phyloP scores from a whole-genome alignment of 495 filamentous ascomycete genomes.

The Annulohypoxylon nitens region DNA sequence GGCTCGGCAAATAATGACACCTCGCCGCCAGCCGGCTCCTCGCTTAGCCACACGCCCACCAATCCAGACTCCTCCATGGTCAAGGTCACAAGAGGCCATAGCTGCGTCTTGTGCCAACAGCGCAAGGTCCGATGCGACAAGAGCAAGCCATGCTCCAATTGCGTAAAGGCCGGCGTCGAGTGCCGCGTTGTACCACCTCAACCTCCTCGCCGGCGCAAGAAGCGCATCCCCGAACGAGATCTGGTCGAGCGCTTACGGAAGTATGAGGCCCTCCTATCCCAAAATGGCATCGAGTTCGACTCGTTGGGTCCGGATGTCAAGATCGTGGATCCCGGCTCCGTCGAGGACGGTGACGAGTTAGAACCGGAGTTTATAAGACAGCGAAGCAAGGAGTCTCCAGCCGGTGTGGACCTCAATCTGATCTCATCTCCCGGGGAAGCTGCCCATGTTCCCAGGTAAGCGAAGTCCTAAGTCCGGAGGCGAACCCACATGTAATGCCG shows the following conservation, averaged over 20 bases:
- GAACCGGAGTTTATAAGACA: constrained; percentile 60
- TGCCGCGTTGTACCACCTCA: constrained; percentile 72
- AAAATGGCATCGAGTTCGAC: constrained; percentile 65
- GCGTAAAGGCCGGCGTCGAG: constrained; percentile 70
- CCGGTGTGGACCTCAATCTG: constrained; percentile 43
- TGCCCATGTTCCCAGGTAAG: constrained; percentile 45
- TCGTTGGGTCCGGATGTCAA: constrained; percentile 59
- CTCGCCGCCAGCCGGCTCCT: constrained; percentile 51
- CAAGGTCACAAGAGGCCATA: constrained; percentile 68
- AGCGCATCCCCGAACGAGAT: constrained; percentile 65
- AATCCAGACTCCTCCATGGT: constrained; percentile 55
- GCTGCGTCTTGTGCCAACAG: constrained; percentile 74
- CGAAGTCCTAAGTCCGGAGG: neutral
- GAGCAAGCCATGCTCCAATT: constrained; percentile 74
- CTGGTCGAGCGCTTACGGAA: constrained; percentile 65
- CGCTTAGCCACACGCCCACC: constrained; percentile 51
- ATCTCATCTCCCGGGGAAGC: constrained; percentile 50
- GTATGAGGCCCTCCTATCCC: constrained; percentile 66
- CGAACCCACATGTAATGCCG: constrained; percentile 1
- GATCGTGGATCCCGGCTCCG: constrained; percentile 54
- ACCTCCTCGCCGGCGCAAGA: constrained; percentile 70
- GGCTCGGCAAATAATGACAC: constrained; percentile 49
- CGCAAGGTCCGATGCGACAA: constrained; percentile 78
- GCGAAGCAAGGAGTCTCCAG: constrained; percentile 46
- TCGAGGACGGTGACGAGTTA: constrained; percentile 64